A percentile compares a stretch with the other conserved stretches of the same genome.
phyloP scores from a whole-genome alignment of 371 early-diverging fungal species.

The Nematocida displodere region DNA sequence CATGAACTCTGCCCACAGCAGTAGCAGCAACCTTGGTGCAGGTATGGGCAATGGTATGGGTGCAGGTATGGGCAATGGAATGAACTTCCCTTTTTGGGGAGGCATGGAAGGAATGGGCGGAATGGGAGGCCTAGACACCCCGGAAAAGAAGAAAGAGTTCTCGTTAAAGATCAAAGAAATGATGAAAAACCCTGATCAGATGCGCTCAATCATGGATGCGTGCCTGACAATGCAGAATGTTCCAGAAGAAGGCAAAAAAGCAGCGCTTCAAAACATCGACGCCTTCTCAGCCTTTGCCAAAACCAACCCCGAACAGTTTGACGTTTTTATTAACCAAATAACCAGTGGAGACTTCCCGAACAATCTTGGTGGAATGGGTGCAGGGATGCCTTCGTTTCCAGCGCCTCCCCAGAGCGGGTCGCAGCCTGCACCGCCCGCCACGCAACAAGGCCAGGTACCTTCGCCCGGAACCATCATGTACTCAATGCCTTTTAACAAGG shows the following conservation, averaged over 20 bases:
- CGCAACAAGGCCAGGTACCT: neutral
- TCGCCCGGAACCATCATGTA: neutral
- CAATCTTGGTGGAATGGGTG: neutral
- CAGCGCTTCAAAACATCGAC: conserved; percentile 6
- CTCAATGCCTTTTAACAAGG: conserved; percentile 33
- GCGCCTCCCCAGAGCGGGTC: neutral
- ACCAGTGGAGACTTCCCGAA: conserved; percentile 11
- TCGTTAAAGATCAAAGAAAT: conserved; percentile 22
- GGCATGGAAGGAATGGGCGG: too few species aligned
- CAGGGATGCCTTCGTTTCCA: conserved; percentile 5
- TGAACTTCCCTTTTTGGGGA: too few species aligned
- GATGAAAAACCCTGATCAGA: conserved; percentile 48
- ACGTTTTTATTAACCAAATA: conserved; percentile 10
- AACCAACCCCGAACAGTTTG: conserved; percentile 42
- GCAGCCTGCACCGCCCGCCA: neutral
- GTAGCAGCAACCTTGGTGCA: neutral
- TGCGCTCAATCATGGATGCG: conserved; percentile 37
- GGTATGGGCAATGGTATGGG: neutral
- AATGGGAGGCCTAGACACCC: neutral
- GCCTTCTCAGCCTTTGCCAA: conserved; percentile 24
- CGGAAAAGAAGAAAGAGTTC: conserved; percentile 2
- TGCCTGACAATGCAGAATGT: conserved; percentile 24
- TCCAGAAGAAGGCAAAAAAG: conserved; percentile 28
- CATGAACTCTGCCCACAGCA: neutral
- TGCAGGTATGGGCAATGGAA: neutral